These are phyloP conservation scores for Ogataea glucozyma DNA, from an alignment of 805 yeast species.

Conservation along the genomic window DNA sequence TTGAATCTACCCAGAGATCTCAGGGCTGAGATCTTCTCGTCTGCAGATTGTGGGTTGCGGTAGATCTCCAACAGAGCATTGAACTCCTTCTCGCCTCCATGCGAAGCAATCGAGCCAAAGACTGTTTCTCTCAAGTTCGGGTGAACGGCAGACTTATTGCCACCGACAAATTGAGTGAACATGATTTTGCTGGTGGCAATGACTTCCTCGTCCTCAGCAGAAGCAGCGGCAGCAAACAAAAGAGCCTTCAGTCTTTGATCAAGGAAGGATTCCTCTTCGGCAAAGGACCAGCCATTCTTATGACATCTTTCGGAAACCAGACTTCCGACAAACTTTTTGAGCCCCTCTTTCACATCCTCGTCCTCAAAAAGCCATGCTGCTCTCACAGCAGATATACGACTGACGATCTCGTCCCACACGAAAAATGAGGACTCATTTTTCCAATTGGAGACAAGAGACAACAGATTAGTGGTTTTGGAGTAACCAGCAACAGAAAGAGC, in stretches of 20 bases:
- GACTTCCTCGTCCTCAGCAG: conserved; percentile 42
- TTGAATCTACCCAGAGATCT: conserved; percentile 53
- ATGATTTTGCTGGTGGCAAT: conserved; percentile 27
- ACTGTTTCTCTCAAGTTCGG: conserved; percentile 49
- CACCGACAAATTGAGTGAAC: conserved; percentile 31
- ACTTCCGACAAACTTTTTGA: conserved; percentile 36
- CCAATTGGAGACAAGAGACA: conserved; percentile 45
- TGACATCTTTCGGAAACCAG: conserved; percentile 30
- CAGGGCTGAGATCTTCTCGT: conserved; percentile 57
- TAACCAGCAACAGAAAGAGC: conserved; percentile 52
- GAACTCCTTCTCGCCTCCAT: conserved; percentile 41
- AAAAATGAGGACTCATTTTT: conserved; percentile 44
- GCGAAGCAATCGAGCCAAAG: conserved; percentile 45
- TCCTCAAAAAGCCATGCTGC: conserved; percentile 42
- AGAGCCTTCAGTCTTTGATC: conserved; percentile 42
- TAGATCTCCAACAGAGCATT: conserved; percentile 47
- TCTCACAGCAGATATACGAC: conserved; percentile 38
- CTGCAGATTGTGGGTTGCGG: conserved; percentile 52
- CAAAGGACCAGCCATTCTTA: conserved; percentile 78
- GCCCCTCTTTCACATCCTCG: conserved; percentile 32
- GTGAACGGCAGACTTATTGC: conserved; percentile 38
- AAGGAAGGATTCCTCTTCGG: conserved; percentile 65
- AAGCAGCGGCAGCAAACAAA: conserved; percentile 45
- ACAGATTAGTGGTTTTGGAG: conserved; percentile 44
- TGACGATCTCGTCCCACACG: conserved; percentile 59